These are phyloP conservation scores for Chalara sp. DNA, from an alignment of 2,329 filamentous ascomycete species.

Conservation along the genomic window DNA sequence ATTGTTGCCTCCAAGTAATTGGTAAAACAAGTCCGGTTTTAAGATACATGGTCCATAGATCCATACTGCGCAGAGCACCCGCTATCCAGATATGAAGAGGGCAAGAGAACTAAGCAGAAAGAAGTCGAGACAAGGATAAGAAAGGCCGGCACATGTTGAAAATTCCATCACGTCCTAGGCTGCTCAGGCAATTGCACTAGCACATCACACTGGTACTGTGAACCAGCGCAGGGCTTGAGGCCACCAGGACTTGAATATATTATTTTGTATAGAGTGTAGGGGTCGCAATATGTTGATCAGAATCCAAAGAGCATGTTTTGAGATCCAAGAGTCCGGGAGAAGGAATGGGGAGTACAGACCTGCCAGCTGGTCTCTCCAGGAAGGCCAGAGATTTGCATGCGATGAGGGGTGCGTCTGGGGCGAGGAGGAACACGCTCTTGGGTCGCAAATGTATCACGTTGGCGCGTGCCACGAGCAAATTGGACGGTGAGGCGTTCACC, in stretches of 20 bases:
- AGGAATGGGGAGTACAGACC: conserved; percentile 76
- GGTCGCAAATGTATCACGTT: conserved; percentile 54
- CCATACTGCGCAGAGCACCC: conserved; percentile 20
- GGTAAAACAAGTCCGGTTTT: conserved; percentile 19
- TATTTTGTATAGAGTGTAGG: conserved; percentile 22
- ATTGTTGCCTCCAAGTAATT: conserved; percentile 24
- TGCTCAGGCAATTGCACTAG: conserved; percentile 29
- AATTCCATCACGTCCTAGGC: conserved; percentile 23
- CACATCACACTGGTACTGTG: conserved; percentile 19
- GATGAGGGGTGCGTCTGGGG: conserved; percentile 87
- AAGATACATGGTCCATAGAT: conserved; percentile 22
- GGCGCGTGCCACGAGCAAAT: conserved; percentile 84
- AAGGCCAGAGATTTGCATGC: conserved; percentile 97
- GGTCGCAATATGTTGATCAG: conserved; percentile 25
- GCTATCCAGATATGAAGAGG: conserved; percentile 21
- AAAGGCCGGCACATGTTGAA: conserved; percentile 22
- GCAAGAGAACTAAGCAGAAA: conserved; percentile 24
- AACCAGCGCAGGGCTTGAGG: conserved; percentile 21
- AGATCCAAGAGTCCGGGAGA: conserved; percentile 35
- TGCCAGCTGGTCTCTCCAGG: conserved; percentile 99
- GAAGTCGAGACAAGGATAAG: conserved; percentile 24
- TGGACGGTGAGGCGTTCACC: conserved; percentile 96
- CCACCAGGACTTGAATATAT: conserved; percentile 23
- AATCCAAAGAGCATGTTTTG: conserved; percentile 29
- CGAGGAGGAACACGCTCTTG: conserved; percentile 65